These are phyloP conservation scores for Fusarium xylarioides DNA, from an alignment of 2,329 filamentous ascomycete genomes.

Conservation along the genomic window DNA sequence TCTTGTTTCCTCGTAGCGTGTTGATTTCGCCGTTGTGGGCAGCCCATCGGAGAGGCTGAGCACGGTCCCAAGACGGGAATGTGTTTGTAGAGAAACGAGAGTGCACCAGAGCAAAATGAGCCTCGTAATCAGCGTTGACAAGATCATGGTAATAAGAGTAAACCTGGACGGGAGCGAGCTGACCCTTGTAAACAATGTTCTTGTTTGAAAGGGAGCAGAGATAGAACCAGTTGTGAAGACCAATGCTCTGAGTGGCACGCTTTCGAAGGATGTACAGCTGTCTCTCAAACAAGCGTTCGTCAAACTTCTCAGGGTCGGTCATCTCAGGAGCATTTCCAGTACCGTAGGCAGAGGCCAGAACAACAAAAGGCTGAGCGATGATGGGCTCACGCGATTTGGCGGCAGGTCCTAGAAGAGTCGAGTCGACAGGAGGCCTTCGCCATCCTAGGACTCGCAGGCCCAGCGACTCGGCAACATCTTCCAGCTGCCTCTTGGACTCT, in stretches of 20 bases:
- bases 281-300: slow-evolving; percentile 87
- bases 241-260: slow-evolving; percentile 92
- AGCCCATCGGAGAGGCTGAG: slow-evolving; percentile 94
- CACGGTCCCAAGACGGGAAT: slow-evolving; percentile 97
- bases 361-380: slow-evolving; percentile 95
- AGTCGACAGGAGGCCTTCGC: slow-evolving; percentile 95
- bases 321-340: slow-evolving; percentile 79
- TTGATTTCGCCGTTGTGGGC: slow-evolving; percentile 99
- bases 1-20: slow-evolving; percentile 96
- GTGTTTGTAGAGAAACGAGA: slow-evolving; percentile 98
- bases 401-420: slow-evolving; percentile 89
- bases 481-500: slow-evolving; percentile 91
- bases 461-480: slow-evolving; percentile 88
- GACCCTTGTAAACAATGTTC: slow-evolving; percentile 99
- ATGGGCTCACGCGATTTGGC: slow-evolving; percentile 93
- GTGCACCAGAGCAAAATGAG: slow-evolving; percentile 95
- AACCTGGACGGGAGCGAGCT: slow-evolving; percentile 91
- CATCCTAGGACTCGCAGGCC: slow-evolving; percentile 93
- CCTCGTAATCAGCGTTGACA: slow-evolving; percentile 96
- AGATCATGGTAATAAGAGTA: slow-evolving; percentile 99
- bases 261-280: slow-evolving; percentile 96
- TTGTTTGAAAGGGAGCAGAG: slow-evolving; percentile 95
- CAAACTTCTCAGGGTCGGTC: slow-evolving; percentile 81
- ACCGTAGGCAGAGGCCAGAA: slow-evolving; percentile 86
- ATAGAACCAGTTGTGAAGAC: slow-evolving; percentile 98